Conservation (phyloP, 176 grass and related monocot genomes). For the Oryza coarctata region DNA sequence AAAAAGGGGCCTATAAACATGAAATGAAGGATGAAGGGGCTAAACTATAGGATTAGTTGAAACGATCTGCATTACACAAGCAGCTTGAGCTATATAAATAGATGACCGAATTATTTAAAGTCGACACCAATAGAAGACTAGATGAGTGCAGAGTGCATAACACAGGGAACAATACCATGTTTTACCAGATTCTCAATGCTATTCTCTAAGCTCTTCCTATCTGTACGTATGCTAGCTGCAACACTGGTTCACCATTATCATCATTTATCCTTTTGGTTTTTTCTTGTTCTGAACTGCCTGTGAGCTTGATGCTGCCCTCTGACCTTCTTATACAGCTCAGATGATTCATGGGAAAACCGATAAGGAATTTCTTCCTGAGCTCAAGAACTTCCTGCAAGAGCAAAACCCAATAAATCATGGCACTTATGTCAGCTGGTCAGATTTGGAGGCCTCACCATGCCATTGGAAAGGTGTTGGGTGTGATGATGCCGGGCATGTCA, state of each 20-base stretch:
- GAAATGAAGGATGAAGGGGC: not conserved
- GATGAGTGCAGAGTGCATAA: not conserved
- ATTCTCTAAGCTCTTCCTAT: not conserved
- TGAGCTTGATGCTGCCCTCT: not conserved
- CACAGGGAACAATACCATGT: not conserved
- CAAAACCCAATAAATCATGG: conserved; percentile 33
- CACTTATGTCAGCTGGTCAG: conserved; percentile 38
- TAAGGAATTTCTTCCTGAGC: conserved; percentile 41
- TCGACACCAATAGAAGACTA: not conserved
- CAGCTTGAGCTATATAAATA: not conserved
- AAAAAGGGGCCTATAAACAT: not conserved
- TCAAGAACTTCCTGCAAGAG: conserved; percentile 30
- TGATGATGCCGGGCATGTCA: not conserved
- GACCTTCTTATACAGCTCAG: not conserved
- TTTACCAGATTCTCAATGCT: not conserved
- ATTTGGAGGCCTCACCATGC: conserved; percentile 36
- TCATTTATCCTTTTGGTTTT: not conserved
- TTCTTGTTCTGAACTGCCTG: not conserved
- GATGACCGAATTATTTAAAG: not conserved
- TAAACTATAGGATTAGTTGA: not conserved
- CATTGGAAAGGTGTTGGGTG: conserved; percentile 48
- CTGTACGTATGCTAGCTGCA: not conserved
- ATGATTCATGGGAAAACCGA: conserved; percentile 15
- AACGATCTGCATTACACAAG: not conserved
- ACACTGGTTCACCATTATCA: not conserved